Evolutionary conservation across 2,329 filamentous ascomycete species (phyloP).

Genomic region (Pezicula rhizophila): DNA sequence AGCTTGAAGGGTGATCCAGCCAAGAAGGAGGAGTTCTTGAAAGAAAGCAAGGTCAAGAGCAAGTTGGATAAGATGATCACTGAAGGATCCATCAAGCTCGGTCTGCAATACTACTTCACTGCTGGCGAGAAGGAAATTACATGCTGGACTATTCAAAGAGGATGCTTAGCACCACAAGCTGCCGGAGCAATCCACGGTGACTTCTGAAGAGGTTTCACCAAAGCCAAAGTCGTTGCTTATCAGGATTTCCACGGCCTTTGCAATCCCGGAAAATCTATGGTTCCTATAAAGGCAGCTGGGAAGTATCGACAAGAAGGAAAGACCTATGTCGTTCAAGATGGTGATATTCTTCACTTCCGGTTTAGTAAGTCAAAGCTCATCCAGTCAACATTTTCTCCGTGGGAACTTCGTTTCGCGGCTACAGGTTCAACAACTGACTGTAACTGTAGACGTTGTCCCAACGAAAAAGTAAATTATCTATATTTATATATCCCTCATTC

Average conservation of each 20-base stretch:
- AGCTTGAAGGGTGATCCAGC: slow-evolving; percentile 31
- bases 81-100: slow-evolving; percentile 38
- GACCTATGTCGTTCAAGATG: slow-evolving; percentile 38
- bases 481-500: background rate
- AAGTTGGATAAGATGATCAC: slow-evolving; percentile 37
- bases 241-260: slow-evolving; percentile 40
- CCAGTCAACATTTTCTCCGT: background rate
- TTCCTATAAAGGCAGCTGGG: slow-evolving; percentile 38
- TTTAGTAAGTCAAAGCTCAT: slow-evolving; percentile 31
- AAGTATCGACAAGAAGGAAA: slow-evolving; percentile 40
- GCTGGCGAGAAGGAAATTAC: slow-evolving; percentile 40
- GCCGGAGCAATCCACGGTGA: slow-evolving; percentile 36
- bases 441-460: no score
- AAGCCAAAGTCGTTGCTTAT: slow-evolving; percentile 39
- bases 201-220: slow-evolving; percentile 40
- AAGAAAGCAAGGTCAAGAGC: slow-evolving; percentile 36
- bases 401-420: no score
- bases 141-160: slow-evolving; percentile 36
- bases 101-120: slow-evolving; percentile 40
- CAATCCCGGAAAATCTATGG: slow-evolving; percentile 37
- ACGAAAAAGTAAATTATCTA: background rate
- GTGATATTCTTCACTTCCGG: slow-evolving; percentile 38
- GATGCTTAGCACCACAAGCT: slow-evolving; percentile 34
- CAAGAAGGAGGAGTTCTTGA: slow-evolving; percentile 30
- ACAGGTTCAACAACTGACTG: no score